Percentiles rank a stretch among this genome's conserved stretches.
These are phyloP conservation scores for Monosporozyma aerobia DNA, from an alignment of 805 yeast genomes.

Conservation along the genomic window DNA sequence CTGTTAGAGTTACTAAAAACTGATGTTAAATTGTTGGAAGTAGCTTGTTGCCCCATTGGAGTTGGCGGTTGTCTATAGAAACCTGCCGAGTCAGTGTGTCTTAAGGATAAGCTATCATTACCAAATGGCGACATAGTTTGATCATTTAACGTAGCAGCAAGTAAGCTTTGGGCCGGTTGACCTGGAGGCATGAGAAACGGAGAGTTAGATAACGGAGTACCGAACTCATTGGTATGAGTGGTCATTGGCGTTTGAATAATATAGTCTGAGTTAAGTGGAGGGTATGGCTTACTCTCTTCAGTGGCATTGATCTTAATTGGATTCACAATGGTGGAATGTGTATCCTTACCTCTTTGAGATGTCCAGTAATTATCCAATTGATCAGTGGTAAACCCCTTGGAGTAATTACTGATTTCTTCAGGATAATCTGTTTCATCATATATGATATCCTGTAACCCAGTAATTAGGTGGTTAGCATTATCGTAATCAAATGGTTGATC, in stretches of 20 bases:
- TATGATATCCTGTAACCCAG: slow-evolving; percentile 28
- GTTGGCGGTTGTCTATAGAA: neutral
- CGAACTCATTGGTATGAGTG: slow-evolving; percentile 1
- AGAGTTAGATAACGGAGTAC: slow-evolving; percentile 4
- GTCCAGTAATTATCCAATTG: slow-evolving; percentile 31
- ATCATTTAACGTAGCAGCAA: slow-evolving; percentile 13
- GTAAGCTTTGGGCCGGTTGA: slow-evolving; percentile 12
- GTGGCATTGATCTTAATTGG: neutral
- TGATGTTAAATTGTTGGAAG: slow-evolving; percentile 1
- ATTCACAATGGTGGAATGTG: neutral
- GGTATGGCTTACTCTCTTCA: slow-evolving; percentile 1
- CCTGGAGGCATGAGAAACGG: slow-evolving; percentile 1
- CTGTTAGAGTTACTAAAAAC: neutral
- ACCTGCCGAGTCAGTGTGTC: slow-evolving; percentile 2
- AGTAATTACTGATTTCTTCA: slow-evolving; percentile 22
- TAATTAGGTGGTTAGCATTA: slow-evolving; percentile 22
- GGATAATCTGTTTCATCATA: slow-evolving; percentile 26
- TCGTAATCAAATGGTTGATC: slow-evolving; percentile 26
- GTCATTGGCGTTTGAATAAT: neutral
- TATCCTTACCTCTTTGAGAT: slow-evolving; percentile 6
- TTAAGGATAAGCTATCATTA: slow-evolving; percentile 1
- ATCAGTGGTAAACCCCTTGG: slow-evolving; percentile 28
- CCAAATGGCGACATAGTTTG: slow-evolving; percentile 6
- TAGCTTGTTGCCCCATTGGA: neutral
- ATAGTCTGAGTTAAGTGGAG: neutral